Evolutionary conservation across 768 basidiomycete species (phyloP), one percentile per base, ranked within the genome.

Genomic region (Mycena polygramma): DNA sequence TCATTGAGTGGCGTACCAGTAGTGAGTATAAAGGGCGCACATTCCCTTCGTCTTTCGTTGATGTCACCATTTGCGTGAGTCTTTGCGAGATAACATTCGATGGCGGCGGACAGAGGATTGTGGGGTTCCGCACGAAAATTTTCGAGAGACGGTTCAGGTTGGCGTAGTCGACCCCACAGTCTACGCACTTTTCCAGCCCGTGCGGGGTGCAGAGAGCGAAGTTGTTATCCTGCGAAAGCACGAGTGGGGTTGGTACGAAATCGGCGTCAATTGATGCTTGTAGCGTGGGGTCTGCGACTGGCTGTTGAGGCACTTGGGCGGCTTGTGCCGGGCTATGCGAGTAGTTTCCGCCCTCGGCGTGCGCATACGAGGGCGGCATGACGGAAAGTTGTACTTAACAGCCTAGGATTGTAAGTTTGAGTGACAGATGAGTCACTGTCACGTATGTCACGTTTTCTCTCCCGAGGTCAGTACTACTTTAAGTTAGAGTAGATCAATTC

Each of bases 1-100:
- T 17, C 8, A 52, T 63, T 55, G 78, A 81, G 85, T n/a, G n/a
- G 63, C 72, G 68, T 77, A 78, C 65, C 10, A 35, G 30, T 39
- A 41, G 39, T 15, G 36, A 11, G n/a, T n/a, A n/a, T n/a, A n/a
- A 70, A 74, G 62, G 22, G 62, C 94, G 77, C 77, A 95, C 95
- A 79, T 99, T 99, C 69, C 98, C 98, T 71, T 97, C 94, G 57
- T 99, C 97, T 78, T 98, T 98, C 7, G 92, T 91, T 55, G 86
- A 83, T 17, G 89, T 91, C 64, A 98, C 89, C 24, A 90, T 87
- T 72, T 91, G 88, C 0, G 93, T 88, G 22, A 97, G 82, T 71
- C 93, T 92, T 75, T 91, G 90, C 10, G 91, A 90, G 58, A 94
- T 83, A n/a, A 96, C 85, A 70, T 90, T 92, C 36, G 90, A 88